Conservation (phyloP, 1,139 yeast species). For the Protomyces inouyei region DNA sequence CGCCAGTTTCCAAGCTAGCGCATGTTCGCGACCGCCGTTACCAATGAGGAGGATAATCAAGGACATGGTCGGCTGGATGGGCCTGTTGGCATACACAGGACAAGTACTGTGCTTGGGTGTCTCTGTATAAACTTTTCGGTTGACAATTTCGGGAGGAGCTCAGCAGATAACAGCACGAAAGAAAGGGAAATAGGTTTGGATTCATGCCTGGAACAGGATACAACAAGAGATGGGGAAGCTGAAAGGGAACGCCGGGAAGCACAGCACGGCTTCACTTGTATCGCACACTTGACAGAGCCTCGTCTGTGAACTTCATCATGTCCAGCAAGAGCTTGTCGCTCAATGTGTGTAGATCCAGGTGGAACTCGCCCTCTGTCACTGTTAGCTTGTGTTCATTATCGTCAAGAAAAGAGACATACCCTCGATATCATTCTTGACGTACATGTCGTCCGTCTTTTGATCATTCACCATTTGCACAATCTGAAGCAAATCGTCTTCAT, state of each 20-base stretch:
- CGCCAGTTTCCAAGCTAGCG: constrained; percentile 84
- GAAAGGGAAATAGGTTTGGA: not conserved
- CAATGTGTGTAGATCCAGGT: constrained; percentile 88
- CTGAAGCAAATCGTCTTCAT: constrained; percentile 87
- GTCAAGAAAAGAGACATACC: constrained; percentile 25
- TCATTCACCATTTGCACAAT: constrained; percentile 98
- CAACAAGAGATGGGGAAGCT: not conserved
- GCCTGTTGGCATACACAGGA: not conserved
- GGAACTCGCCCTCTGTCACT: constrained; percentile 78
- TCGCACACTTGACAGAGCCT: not conserved
- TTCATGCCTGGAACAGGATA: not conserved
- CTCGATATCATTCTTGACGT: constrained; percentile 89
- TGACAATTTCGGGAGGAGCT: constrained; percentile 1
- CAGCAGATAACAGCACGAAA: not conserved
- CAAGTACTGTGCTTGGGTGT: not conserved
- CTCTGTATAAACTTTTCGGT: not conserved
- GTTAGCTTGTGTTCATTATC: not conserved
- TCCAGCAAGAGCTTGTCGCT: constrained; percentile 89
- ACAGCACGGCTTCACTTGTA: not conserved
- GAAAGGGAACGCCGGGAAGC: not conserved
- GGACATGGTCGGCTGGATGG: not conserved
- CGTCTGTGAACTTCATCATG: constrained; percentile 69
- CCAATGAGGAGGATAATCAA: constrained; percentile 68
- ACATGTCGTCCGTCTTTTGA: constrained; percentile 92
- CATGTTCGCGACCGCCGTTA: constrained; percentile 99